phyloP scores from a whole-genome alignment of 192 early-diverging fungal genomes.

The Backusella tuberculispora region DNA sequence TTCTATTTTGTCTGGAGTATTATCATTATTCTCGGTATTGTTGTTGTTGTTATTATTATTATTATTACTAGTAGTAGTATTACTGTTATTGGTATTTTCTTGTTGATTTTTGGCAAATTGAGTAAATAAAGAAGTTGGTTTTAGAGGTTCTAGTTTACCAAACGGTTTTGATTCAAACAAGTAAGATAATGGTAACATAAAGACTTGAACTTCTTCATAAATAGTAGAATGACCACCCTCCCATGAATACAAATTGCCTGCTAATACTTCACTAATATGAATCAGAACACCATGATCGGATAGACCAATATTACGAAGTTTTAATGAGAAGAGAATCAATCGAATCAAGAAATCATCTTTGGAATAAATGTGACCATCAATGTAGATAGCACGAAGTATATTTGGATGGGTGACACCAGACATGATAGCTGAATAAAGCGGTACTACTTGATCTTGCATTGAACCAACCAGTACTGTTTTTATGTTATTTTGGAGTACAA shows the following conservation, averaged over 20 bases:
- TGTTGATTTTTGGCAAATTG: not conserved
- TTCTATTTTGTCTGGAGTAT: not conserved
- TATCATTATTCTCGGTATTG: not conserved
- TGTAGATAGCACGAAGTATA: conserved; percentile 89
- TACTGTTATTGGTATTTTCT: conserved; percentile 18
- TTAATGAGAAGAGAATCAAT: conserved; percentile 85
- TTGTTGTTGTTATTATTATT: conserved; percentile 2
- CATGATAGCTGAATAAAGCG: conserved; percentile 80
- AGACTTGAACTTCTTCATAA: conserved; percentile 90
- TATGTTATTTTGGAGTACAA: conserved; percentile 69
- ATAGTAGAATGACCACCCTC: conserved; percentile 93
- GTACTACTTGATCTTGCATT: conserved; percentile 97
- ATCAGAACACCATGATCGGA: conserved; percentile 87
- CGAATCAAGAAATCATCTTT: conserved; percentile 84
- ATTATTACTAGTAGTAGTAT: no score
- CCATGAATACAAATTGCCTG: conserved; percentile 84
- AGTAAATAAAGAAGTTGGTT: not conserved
- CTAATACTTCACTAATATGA: conserved; percentile 84
- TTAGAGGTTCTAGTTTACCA: conserved; percentile 18
- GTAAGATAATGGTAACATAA: conserved; percentile 61
- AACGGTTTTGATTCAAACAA: conserved; percentile 54
- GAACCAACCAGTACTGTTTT: conserved; percentile 80
- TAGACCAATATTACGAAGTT: conserved; percentile 85
- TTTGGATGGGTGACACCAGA: conserved; percentile 72
- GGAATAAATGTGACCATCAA: conserved; percentile 82